Conservation (phyloP, 106 monocot species). For the Narthecium ossifragum region DNA sequence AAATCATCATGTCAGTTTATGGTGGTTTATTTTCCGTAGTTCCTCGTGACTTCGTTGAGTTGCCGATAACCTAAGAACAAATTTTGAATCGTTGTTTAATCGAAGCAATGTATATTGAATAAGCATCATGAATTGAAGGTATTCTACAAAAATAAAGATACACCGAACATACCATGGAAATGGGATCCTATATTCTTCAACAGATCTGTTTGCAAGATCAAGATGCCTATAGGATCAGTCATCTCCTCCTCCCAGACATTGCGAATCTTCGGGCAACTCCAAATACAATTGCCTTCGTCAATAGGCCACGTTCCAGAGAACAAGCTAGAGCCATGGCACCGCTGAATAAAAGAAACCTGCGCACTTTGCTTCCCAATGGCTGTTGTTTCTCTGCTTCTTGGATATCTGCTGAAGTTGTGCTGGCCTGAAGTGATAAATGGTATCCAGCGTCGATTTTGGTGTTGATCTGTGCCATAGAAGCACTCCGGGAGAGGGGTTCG, state of each 20-base stretch:
- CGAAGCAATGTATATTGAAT: no score
- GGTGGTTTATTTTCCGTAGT: no score
- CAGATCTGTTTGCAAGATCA: no score
- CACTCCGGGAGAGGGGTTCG: constrained; percentile 37
- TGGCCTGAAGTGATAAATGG: constrained; percentile 28
- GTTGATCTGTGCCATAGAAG: constrained; percentile 44
- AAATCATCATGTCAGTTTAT: no score
- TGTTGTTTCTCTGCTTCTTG: constrained; percentile 26
- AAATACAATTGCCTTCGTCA: constrained; percentile 78
- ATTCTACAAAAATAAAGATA: no score
- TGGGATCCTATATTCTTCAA: no score
- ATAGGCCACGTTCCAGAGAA: constrained; percentile 55
- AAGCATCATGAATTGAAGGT: no score
- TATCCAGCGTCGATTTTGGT: constrained; percentile 38
- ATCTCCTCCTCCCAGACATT: constrained; percentile 30
- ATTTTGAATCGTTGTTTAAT: no score
- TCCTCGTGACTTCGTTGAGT: no score
- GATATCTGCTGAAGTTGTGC: constrained; percentile 14
- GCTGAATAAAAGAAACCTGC: constrained; percentile 48
- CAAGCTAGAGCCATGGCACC: constrained; percentile 68
- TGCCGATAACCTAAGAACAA: no score
- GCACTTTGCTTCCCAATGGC: constrained; percentile 28
- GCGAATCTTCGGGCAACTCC: constrained; percentile 74
- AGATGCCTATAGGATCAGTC: no score
- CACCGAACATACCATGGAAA: no score